phyloP scores from a whole-genome alignment of 345 rosid genomes.

The Raphanus raphanistrum region DNA sequence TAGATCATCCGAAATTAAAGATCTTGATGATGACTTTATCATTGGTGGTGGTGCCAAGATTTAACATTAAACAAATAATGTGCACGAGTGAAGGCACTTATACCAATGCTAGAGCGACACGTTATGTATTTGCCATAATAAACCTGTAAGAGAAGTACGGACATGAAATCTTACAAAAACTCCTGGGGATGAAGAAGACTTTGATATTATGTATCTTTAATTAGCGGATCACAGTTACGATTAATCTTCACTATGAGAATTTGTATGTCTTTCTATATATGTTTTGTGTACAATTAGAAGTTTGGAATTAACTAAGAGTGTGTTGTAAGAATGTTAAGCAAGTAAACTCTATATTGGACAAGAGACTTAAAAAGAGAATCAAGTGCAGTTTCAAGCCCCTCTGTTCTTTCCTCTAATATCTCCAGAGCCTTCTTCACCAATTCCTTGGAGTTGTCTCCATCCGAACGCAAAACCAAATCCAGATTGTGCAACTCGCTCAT shows the following conservation, averaged over 20 bases:
- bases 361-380: constrained; percentile 50
- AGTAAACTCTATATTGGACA: constrained; percentile 49
- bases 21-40: constrained; percentile 23
- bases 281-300: constrained; percentile 28
- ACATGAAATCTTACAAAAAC: background rate
- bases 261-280: constrained; percentile 8
- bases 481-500: constrained; percentile 44
- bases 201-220: background rate
- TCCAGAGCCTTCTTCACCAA: constrained; percentile 35
- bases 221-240: background rate
- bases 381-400: constrained; percentile 50
- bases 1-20: constrained; percentile 21
- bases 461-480: constrained; percentile 40
- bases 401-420: constrained; percentile 36
- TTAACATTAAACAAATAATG: background rate
- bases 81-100: constrained; percentile 21
- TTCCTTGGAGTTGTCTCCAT: constrained; percentile 19
- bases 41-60: background rate
- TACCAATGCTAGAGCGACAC: constrained; percentile 13
- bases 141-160: background rate
- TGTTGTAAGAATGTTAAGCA: constrained; percentile 53
- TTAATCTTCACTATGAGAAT: constrained; percentile 5
- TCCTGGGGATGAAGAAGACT: background rate
- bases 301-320: constrained; percentile 24
- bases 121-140: constrained; percentile 2